A percentile compares a stretch with the other conserved stretches of the same genome.
phyloP scores from a whole-genome alignment of 2,329 filamentous ascomycete species.

The Ilyonectria sp. region DNA sequence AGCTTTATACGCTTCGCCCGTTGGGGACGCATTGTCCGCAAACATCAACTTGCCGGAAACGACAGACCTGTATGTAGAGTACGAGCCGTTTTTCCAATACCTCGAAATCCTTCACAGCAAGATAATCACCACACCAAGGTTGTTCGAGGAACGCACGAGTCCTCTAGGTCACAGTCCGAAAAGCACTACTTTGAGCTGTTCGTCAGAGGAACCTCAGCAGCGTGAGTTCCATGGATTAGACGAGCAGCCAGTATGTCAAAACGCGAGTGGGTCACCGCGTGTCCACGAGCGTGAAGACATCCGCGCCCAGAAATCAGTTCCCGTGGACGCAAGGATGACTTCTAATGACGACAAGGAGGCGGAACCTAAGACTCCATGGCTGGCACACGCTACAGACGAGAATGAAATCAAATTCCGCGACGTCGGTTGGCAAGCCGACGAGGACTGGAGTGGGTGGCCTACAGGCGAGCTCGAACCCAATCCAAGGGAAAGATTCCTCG shows the following conservation, averaged over 20 bases:
- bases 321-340: background rate
- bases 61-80: background rate
- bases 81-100: background rate
- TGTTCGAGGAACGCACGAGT: background rate
- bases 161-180: background rate
- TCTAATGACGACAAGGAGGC: background rate
- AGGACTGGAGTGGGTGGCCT: slow-evolving; percentile 1
- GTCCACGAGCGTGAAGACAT: background rate
- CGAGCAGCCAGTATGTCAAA: background rate
- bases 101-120: background rate
- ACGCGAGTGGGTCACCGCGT: background rate
- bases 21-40: slow-evolving; percentile 1
- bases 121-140: background rate
- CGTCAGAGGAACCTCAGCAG: too few relatives aligned
- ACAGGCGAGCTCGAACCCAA: background rate
- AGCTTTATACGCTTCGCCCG: background rate
- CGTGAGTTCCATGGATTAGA: background rate
- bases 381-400: background rate
- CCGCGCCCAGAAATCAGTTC: background rate
- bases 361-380: background rate
- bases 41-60: slow-evolving; percentile 1
- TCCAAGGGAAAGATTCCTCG: background rate
- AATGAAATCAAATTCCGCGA: background rate
- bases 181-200: background rate
- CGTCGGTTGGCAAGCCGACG: background rate